Evolutionary conservation across 805 yeast genomes (phyloP), one percentile per base, ranked within the genome.

Genomic region (Kuraishia cidri): DNA sequence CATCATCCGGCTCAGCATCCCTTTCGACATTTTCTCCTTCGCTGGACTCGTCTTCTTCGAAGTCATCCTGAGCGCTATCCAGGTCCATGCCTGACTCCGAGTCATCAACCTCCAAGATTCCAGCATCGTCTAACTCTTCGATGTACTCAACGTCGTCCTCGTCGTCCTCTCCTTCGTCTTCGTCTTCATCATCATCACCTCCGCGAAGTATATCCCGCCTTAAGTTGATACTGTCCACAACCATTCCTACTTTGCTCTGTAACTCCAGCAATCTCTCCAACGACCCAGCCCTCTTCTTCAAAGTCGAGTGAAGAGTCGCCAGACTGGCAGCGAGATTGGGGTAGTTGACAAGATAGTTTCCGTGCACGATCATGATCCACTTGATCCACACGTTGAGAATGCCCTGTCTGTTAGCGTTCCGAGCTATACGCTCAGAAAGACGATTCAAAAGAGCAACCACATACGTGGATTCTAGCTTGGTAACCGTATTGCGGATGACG

Each of bases 141-240:
- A 74, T 60, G 45, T 79, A 79, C 43, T 80, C 88, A n/a, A 79
- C 80, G 32, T 68, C 77, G 32, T 63, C 54, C 37, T 68, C 73
- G 30, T 45, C 46, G 5, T 50, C 59, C 3, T 45, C 52, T 6
- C 49, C 54, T 6, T 52, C 54, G n/a, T 43, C 50, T n/a, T 47
- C 52, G 15, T 46, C 47, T 6, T 41, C 43, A 4, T 45, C 52
- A 14, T 44, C 52, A 12, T 52, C 47, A n/a, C 45, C 49, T n/a
- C 24, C 39, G 8, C 42, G 38, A 26, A 20, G 23, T 22, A 68
- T 52, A 38, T 66, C 69, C 30, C 54, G 50, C 38, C 60, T 63
- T 41, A 66, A 50, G 26, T 59, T 64, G 26, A 58, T 47, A 36
- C 62, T 64, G 30, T 67, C 66, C 29, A 64, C 54, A 30, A 71